These are phyloP conservation scores for Didymosphaeria variabile DNA, from an alignment of 2,329 filamentous ascomycete genomes.

Conservation along the genomic window DNA sequence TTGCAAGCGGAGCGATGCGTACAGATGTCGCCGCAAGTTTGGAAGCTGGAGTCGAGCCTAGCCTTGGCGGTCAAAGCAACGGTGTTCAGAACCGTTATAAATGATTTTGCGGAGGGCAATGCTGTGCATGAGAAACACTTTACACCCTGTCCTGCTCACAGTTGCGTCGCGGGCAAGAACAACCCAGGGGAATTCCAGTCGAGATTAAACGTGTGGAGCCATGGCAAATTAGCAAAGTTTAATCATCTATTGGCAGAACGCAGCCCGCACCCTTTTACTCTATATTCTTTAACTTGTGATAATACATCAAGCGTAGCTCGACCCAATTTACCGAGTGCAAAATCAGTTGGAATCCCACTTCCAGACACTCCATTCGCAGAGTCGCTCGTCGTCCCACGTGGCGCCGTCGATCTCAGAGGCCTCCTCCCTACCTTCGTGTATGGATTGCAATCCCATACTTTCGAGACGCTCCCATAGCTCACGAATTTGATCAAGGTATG, in stretches of 20 bases:
- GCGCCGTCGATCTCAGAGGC: not conserved
- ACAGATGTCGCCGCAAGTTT: too few relatives aligned
- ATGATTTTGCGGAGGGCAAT: not conserved
- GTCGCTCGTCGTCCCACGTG: slow-evolving; percentile 1
- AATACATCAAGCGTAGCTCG: not conserved
- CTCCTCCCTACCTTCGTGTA: slow-evolving; percentile 1
- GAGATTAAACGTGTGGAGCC: too few relatives aligned
- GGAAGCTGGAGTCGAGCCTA: too few relatives aligned
- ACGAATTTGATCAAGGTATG: slow-evolving; percentile 3
- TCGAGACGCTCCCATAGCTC: slow-evolving; percentile 3
- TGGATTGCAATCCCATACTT: not conserved
- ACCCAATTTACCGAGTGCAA: not conserved
- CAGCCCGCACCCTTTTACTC: not conserved
- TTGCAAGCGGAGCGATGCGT: too few relatives aligned
- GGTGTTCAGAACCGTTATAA: too few relatives aligned
- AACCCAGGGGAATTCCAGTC: too few relatives aligned
- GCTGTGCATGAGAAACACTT: not conserved
- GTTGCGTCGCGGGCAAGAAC: not conserved
- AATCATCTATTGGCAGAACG: not conserved
- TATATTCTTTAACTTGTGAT: not conserved
- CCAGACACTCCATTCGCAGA: slow-evolving; percentile 9
- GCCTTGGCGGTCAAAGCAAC: too few relatives aligned
- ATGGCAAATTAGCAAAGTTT: not conserved
- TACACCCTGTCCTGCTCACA: not conserved
- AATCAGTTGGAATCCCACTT: not conserved